Conservation (phyloP, 345 rosid species). For the Rhizophora mangle region DNA sequence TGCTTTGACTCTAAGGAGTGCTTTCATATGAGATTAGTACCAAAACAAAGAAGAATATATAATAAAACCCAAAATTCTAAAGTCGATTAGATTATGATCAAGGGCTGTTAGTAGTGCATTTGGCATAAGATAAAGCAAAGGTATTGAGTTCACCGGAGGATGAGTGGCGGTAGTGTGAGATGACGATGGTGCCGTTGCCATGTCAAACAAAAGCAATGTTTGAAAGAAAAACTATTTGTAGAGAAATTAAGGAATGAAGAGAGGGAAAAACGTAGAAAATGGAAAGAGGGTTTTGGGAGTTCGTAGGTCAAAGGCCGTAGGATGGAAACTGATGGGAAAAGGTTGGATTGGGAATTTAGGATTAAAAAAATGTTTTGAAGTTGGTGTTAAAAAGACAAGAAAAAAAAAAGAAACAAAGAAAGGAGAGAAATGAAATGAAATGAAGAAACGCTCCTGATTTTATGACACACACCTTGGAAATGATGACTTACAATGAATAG, state of each 20-base stretch:
- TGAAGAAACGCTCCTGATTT: constrained; percentile 40
- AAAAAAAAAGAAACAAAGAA: constrained; percentile 10
- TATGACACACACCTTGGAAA: constrained; percentile 42
- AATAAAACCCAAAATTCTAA: background rate
- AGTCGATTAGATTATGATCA: constrained; percentile 21
- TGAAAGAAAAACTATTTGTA: constrained; percentile 25
- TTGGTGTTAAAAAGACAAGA: constrained; percentile 31
- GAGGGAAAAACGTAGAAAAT: constrained; percentile 4
- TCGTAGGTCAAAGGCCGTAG: constrained; percentile 26
- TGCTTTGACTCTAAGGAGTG: background rate
- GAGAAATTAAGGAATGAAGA: constrained; percentile 6
- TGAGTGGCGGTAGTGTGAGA: constrained; percentile 25
- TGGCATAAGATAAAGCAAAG: constrained; percentile 32
- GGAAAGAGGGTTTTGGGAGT: constrained; percentile 15
- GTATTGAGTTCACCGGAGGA: constrained; percentile 37
- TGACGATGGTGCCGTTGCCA: constrained; percentile 20
- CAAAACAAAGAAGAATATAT: background rate
- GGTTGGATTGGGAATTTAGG: constrained; percentile 38
- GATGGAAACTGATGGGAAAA: constrained; percentile 19
- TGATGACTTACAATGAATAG: constrained; percentile 28
- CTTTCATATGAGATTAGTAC: background rate
- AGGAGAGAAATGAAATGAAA: no score
- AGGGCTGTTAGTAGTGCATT: constrained; percentile 33
- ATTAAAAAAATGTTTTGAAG: constrained; percentile 42
- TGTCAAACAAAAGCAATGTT: constrained; percentile 23